Evolutionary conservation across 2,329 filamentous ascomycete genomes (phyloP).

Genomic region (Tolypocladium ovalisporum): DNA sequence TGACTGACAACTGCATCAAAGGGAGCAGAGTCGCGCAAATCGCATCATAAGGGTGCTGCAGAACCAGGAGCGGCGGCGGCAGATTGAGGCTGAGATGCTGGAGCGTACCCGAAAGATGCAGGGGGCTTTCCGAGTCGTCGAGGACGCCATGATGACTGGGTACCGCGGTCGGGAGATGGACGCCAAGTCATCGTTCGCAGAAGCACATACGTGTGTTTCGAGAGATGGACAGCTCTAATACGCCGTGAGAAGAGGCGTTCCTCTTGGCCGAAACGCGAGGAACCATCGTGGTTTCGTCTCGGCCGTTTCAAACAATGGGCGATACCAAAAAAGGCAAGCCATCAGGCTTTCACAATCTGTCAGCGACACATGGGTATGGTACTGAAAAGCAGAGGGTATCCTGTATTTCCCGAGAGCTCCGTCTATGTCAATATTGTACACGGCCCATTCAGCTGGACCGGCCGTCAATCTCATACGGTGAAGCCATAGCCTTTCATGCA

Average conservation of each 20-base stretch:
- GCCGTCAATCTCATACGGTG: conserved; percentile 38
- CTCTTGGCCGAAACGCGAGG: background rate
- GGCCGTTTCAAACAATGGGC: background rate
- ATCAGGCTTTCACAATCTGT: background rate
- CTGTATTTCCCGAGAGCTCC: conserved; percentile 4
- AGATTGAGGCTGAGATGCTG: conserved; percentile 17
- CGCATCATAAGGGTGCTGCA: conserved; percentile 29
- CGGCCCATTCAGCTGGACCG: background rate
- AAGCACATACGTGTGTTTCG: background rate
- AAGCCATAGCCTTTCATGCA: conserved; percentile 96
- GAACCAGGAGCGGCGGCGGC: conserved; percentile 11
- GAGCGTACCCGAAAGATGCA: conserved; percentile 8
- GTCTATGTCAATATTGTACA: conserved; percentile 13
- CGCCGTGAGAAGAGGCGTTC: background rate
- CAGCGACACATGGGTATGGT: background rate
- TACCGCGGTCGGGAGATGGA: conserved; percentile 16
- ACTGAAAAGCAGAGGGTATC: background rate
- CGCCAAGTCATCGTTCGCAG: conserved; percentile 3
- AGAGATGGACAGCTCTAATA: background rate
- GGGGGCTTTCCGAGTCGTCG: conserved; percentile 10
- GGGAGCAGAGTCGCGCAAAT: background rate
- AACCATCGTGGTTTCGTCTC: background rate
- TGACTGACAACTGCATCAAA: background rate
- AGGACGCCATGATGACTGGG: conserved; percentile 17
- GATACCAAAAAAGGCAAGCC: background rate